A percentile compares a stretch with the other conserved stretches of the same genome.
These are phyloP conservation scores for Tetrahymena elliotti DNA, from an alignment of 73 alveolate genomes.

Conservation along the genomic window DNA sequence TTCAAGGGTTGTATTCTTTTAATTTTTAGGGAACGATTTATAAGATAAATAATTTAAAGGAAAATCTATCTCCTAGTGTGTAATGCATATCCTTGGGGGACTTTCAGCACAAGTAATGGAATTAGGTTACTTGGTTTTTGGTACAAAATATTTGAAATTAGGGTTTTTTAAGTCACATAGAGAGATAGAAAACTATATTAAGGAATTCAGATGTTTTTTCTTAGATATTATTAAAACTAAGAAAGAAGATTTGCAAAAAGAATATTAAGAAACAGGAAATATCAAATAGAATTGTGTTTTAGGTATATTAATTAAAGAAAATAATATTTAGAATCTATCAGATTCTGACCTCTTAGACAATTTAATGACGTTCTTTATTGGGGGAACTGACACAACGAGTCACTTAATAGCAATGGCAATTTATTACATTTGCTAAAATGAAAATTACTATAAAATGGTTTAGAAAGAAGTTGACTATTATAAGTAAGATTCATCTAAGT, in stretches of 20 bases:
- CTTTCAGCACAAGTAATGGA: background rate
- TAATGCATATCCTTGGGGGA: background rate
- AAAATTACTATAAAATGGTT: background rate
- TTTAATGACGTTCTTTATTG: background rate
- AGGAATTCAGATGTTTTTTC: background rate
- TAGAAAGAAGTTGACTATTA: background rate
- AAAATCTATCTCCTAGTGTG: background rate
- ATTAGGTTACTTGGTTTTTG: background rate
- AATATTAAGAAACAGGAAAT: background rate
- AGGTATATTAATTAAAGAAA: background rate
- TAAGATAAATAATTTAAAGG: background rate
- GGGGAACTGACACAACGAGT: background rate
- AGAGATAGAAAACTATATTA: background rate
- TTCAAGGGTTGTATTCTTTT: background rate
- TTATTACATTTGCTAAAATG: background rate
- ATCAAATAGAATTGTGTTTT: background rate
- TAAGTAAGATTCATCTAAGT: background rate
- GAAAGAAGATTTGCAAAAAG: background rate
- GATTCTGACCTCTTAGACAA: background rate
- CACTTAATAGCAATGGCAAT: background rate
- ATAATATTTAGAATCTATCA: background rate
- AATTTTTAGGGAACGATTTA: background rate
- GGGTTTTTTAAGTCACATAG: background rate
- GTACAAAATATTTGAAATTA: background rate
- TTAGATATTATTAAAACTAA: background rate